These are phyloP conservation scores for Coemansia sp. DNA, from an alignment of 192 early-diverging fungal genomes.

Conservation along the genomic window DNA sequence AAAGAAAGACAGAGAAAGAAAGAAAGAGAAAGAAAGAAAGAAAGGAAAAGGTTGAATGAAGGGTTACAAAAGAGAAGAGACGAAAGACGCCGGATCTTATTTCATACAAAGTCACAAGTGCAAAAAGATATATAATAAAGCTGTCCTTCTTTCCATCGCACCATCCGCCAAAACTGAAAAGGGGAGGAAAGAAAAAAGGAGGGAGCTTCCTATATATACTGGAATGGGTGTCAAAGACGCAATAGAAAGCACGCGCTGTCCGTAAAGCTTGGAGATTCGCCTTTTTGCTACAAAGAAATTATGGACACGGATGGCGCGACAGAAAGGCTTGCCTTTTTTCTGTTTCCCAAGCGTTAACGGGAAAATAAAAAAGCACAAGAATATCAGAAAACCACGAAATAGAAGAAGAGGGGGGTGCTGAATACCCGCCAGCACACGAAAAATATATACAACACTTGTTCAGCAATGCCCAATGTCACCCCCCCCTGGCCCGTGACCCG, in stretches of 20 bases:
- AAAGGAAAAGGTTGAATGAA: neutral
- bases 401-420: neutral
- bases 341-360: conserved; percentile 3
- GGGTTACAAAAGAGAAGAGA: conserved; percentile 8
- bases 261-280: conserved; percentile 3
- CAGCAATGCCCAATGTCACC: neutral
- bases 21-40: conserved; percentile 15
- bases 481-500: conserved; percentile 7
- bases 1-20: conserved; percentile 5
- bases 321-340: conserved; percentile 1
- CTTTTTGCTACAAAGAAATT: conserved; percentile 6
- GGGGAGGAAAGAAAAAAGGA: conserved; percentile 11
- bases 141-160: conserved; percentile 10
- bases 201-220: conserved; percentile 1
- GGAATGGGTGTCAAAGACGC: conserved; percentile 8
- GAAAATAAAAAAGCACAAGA: neutral
- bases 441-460: neutral
- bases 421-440: neutral
- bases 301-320: neutral
- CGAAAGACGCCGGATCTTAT: conserved; percentile 12
- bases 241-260: conserved; percentile 9
- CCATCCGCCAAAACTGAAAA: conserved; percentile 11
- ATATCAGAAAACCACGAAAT: neutral
- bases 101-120: conserved; percentile 9
- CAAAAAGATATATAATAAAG: conserved; percentile 9